Percentiles rank a stretch among this genome's conserved stretches.
Conservation (phyloP, 345 rosid genomes). For the Hibiscus syriacus region DNA sequence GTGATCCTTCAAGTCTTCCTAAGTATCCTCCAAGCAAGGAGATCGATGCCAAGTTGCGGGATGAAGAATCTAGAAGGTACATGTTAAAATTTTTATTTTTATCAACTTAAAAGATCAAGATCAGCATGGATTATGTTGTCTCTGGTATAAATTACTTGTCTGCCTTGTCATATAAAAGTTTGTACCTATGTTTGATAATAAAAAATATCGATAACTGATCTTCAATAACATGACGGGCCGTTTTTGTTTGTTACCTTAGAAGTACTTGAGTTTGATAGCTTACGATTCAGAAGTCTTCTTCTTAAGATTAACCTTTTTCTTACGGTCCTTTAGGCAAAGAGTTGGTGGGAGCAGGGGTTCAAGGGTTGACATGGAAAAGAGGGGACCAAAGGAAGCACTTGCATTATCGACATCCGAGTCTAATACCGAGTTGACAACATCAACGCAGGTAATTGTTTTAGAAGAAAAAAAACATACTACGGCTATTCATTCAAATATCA, state of each 20-base stretch:
- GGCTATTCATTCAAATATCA: constrained; percentile 1
- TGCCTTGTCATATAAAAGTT: not conserved
- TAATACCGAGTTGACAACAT: constrained; percentile 17
- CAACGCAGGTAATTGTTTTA: constrained; percentile 36
- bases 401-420: constrained; percentile 14
- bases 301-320: constrained; percentile 4
- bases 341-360: constrained; percentile 20
- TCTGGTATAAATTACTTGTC: not conserved
- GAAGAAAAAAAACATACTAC: not conserved
- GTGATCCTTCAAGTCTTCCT: constrained; percentile 87
- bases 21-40: constrained; percentile 96
- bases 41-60: constrained; percentile 81
- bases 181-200: not conserved
- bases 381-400: constrained; percentile 22
- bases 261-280: not conserved
- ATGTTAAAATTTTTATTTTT: constrained; percentile 3
- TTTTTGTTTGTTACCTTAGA: not conserved
- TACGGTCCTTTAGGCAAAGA: constrained; percentile 33
- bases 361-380: constrained; percentile 20
- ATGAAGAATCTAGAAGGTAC: constrained; percentile 73
- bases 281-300: not conserved
- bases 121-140: not conserved
- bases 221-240: not conserved
- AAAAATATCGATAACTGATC: not conserved
- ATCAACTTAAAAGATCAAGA: not conserved